Conservation (phyloP, 345 rosid genomes). For the Psidium friedrichsthalianum region DNA sequence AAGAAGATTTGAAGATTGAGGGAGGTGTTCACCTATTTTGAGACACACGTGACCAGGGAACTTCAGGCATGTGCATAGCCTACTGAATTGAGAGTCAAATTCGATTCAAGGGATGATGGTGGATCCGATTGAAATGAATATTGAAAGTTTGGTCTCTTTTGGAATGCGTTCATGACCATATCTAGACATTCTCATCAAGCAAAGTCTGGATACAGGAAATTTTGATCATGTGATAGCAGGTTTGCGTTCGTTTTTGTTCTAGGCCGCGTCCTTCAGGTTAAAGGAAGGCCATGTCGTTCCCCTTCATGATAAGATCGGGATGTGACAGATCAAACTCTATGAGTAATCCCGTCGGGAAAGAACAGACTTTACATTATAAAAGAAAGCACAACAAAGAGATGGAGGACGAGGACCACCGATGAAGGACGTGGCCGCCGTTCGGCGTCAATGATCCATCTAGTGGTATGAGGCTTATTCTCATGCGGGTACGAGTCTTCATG, state of each 20-base stretch:
- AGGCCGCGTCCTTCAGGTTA: no score
- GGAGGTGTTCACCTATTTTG: neutral
- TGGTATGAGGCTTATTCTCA: neutral
- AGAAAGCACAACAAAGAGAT: no score
- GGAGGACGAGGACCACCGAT: accelerated
- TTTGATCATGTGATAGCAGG: neutral
- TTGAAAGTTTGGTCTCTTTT: neutral
- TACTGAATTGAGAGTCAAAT: neutral
- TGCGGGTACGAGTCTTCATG: neutral
- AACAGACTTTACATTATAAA: no score
- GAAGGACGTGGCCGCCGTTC: no score
- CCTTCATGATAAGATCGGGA: no score
- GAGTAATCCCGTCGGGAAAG: no score
- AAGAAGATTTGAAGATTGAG: neutral
- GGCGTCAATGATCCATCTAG: neutral
- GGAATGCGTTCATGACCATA: neutral
- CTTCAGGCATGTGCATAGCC: neutral
- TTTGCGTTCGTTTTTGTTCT: no score
- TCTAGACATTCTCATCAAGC: neutral
- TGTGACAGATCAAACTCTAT: neutral
- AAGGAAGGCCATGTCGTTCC: no score
- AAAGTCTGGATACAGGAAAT: neutral
- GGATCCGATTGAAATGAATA: neutral
- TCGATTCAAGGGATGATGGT: neutral
- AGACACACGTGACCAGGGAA: neutral